These are phyloP conservation scores for Pythium utonaiense DNA, from an alignment of 352 stramenopile genomes.

Conservation along the genomic window DNA sequence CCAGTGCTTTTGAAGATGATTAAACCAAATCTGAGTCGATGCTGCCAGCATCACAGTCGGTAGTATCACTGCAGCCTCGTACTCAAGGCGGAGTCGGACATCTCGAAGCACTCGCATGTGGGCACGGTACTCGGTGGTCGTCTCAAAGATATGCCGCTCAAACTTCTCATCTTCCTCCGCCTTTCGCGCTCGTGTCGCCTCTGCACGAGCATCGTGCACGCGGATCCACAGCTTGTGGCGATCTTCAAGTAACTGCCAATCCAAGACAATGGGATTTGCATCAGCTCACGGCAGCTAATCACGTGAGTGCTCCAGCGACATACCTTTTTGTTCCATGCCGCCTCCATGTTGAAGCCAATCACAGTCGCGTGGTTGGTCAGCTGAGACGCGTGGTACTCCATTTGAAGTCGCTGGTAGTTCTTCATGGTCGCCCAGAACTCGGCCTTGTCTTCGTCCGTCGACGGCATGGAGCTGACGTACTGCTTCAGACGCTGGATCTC, in stretches of 20 bases:
- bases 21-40: constrained; percentile 44
- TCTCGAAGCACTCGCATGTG: constrained; percentile 39
- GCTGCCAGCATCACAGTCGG: constrained; percentile 43
- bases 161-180: constrained; percentile 42
- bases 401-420: constrained; percentile 39
- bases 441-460: constrained; percentile 34
- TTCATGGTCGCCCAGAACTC: constrained; percentile 46
- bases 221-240: constrained; percentile 37
- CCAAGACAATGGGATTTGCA: neutral
- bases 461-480: constrained; percentile 33
- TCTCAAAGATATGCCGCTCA: constrained; percentile 39
- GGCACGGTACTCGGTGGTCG: constrained; percentile 42
- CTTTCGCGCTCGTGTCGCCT: constrained; percentile 33
- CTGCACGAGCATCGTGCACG: constrained; percentile 33
- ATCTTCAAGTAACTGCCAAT: constrained; percentile 39
- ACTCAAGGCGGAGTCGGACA: constrained; percentile 32
- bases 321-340: constrained; percentile 50
- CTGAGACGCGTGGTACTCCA: constrained; percentile 29
- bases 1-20: constrained; percentile 36
- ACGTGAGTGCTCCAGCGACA: neutral
- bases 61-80: constrained; percentile 37
- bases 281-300: neutral
- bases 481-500: constrained; percentile 49
- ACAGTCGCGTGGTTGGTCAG: constrained; percentile 33
- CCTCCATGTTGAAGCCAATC: constrained; percentile 57